Evolutionary conservation across 768 basidiomycete genomes (phyloP).

Genomic region (Termitomyces sp.): DNA sequence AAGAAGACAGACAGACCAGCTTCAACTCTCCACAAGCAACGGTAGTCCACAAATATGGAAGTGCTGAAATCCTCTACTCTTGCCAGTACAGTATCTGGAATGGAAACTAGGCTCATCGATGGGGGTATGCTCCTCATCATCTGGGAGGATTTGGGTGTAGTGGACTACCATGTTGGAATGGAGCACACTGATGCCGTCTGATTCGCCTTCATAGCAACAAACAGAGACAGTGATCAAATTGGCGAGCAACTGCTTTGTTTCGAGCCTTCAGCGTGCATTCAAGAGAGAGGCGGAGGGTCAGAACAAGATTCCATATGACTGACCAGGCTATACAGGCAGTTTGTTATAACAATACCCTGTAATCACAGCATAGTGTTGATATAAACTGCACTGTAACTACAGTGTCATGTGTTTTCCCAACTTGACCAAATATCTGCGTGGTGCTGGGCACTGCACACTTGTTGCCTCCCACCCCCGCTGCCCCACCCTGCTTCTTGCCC

Average conservation of each 20-base stretch:
- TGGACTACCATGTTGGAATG: conserved; percentile 71
- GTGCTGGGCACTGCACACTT: too few relatives aligned
- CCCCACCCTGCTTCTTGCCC: too few relatives aligned
- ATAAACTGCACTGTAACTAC: too few relatives aligned
- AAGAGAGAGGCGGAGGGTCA: conserved; percentile 3
- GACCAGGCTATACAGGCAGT: too few relatives aligned
- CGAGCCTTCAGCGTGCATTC: too few relatives aligned
- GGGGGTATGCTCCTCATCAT: conserved; percentile 51
- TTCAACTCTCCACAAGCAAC: conserved; percentile 81
- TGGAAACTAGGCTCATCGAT: conserved; percentile 63
- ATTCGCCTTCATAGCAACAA: conserved; percentile 74
- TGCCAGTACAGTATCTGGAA: conserved; percentile 69
- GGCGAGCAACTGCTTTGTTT: too few relatives aligned
- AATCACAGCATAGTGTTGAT: too few relatives aligned
- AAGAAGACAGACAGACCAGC: conserved; percentile 51
- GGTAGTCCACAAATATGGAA: conserved; percentile 72
- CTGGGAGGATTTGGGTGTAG: conserved; percentile 59
- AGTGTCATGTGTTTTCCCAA: too few relatives aligned
- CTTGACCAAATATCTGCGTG: too few relatives aligned
- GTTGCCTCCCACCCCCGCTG: too few relatives aligned
- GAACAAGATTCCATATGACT: background rate
- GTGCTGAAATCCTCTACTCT: conserved; percentile 68
- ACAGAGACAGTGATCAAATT: conserved; percentile 62
- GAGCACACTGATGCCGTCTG: conserved; percentile 52
- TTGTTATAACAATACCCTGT: too few relatives aligned